Conservation (phyloP, 768 basidiomycete species). For the Lactarius evosmus region DNA sequence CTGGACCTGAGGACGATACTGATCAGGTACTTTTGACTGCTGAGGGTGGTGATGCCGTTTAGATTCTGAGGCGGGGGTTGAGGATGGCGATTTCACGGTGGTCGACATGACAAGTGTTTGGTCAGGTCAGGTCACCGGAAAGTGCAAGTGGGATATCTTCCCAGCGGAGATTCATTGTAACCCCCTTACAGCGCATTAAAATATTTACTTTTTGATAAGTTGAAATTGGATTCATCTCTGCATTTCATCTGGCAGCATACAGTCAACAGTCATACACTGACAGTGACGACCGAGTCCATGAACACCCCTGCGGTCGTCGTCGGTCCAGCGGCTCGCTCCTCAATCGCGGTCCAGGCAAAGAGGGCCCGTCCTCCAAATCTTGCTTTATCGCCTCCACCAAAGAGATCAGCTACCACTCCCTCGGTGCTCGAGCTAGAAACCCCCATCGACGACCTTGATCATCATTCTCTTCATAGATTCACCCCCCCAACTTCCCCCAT, state of each 20-base stretch:
- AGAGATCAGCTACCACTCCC: conserved; percentile 30
- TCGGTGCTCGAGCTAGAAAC: conserved; percentile 37
- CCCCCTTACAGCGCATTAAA: background rate
- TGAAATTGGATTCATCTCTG: background rate
- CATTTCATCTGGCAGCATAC: conserved; percentile 4
- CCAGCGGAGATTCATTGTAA: conserved; percentile 13
- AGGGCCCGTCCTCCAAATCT: conserved; percentile 53
- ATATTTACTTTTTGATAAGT: background rate
- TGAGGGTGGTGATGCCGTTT: conserved; percentile 31
- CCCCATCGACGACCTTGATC: conserved; percentile 37
- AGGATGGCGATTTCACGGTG: conserved; percentile 32
- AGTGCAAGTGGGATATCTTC: background rate
- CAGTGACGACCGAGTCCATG: conserved; percentile 14
- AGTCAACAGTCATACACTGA: too few relatives aligned
- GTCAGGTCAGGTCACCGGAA: background rate
- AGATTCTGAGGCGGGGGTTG: conserved; percentile 27
- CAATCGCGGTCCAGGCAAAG: conserved; percentile 32
- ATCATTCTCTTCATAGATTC: conserved; percentile 31
- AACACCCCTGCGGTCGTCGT: conserved; percentile 22
- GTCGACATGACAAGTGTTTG: conserved; percentile 26
- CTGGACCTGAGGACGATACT: conserved; percentile 51
- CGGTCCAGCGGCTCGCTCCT: conserved; percentile 11
- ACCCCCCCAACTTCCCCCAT: conserved; percentile 34
- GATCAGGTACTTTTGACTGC: conserved; percentile 34
- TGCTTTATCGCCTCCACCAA: conserved; percentile 36